Evolutionary conservation across 1,284 basidiomycete species (phyloP).

Genomic region (Boletus sp.): DNA sequence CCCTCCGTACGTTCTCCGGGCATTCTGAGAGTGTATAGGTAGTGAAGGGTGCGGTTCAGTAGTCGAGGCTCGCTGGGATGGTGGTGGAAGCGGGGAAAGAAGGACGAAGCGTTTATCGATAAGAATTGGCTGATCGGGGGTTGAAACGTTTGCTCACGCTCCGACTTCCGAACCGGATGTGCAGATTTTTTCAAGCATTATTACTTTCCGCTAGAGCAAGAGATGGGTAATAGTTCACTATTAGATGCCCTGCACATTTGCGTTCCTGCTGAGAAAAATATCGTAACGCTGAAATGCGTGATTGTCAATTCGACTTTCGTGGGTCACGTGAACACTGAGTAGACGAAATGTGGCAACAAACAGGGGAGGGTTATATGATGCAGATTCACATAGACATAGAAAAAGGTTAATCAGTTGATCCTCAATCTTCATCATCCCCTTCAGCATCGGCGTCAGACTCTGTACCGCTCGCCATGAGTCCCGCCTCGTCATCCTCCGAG

Average conservation of each 20-base stretch:
- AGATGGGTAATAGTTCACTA: no score
- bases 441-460: constrained; percentile 22
- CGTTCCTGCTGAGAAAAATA: no score
- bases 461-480: constrained; percentile 8
- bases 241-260: no score
- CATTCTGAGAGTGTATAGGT: not conserved
- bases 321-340: no score
- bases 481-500: constrained; percentile 20
- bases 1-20: not conserved
- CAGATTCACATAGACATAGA: not conserved
- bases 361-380: not conserved
- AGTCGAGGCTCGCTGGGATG: not conserved
- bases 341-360: no score
- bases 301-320: no score
- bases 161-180: not conserved
- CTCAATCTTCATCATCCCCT: not conserved
- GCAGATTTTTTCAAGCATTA: no score
- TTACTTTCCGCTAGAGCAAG: no score
- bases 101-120: not conserved
- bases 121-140: not conserved
- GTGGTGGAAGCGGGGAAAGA: not conserved
- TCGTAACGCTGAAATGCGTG: no score
- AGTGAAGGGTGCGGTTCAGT: not conserved
- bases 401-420: not conserved
- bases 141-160: not conserved